A percentile compares a stretch with the other conserved stretches of the same genome.
phyloP scores from a whole-genome alignment of 768 basidiomycete genomes.

The Naganishia kalamii region DNA sequence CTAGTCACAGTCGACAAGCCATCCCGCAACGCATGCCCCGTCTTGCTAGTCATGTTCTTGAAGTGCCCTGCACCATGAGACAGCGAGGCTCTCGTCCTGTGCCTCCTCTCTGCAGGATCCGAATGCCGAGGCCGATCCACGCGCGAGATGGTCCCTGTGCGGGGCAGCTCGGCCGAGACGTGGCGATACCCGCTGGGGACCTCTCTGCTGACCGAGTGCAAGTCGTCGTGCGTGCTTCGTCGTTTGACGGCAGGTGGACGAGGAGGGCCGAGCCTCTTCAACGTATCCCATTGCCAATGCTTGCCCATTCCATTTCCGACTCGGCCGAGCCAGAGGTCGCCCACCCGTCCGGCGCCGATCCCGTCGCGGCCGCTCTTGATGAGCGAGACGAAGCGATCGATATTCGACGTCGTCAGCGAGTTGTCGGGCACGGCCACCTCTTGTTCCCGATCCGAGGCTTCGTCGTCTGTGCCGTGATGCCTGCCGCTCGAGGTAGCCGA shows the following conservation, averaged over 20 bases:
- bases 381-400: slow-evolving; percentile 12
- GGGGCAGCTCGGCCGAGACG: neutral
- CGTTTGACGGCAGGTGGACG: neutral
- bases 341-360: slow-evolving; percentile 11
- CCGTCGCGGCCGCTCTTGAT: slow-evolving; percentile 15
- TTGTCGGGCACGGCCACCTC: neutral
- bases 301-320: slow-evolving; percentile 6
- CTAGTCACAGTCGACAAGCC: slow-evolving; percentile 7
- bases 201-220: neutral
- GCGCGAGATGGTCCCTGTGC: neutral
- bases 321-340: slow-evolving; percentile 14
- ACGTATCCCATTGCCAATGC: slow-evolving; percentile 8
- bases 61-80: slow-evolving; percentile 2
- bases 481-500: slow-evolving; percentile 4
- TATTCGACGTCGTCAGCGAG: slow-evolving; percentile 1
- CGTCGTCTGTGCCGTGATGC: slow-evolving; percentile 17
- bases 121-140: neutral
- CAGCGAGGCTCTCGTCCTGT: neutral
- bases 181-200: neutral
- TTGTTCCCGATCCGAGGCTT: slow-evolving; percentile 6
- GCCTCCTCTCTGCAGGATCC: slow-evolving; percentile 7
- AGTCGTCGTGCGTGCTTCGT: neutral
- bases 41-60: slow-evolving; percentile 19
- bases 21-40: slow-evolving; percentile 20
- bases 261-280: no score